Percentiles rank a stretch among this genome's conserved stretches.
phyloP scores from a whole-genome alignment of 768 basidiomycete species.

The Nevesoporus exiguus region DNA sequence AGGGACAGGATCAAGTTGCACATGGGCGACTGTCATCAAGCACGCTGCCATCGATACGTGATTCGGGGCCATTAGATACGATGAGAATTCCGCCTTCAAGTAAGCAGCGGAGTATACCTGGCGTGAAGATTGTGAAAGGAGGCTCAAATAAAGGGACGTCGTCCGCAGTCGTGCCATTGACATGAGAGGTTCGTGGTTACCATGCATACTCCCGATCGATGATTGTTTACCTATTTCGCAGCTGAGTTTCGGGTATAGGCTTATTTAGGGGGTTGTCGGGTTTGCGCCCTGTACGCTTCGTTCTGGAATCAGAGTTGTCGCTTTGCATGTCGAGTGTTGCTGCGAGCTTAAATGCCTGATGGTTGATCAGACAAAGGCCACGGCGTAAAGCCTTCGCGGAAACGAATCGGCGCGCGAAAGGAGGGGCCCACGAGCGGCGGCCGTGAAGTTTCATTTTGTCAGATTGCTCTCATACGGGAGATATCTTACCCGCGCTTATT shows the following conservation, averaged over 20 bases:
- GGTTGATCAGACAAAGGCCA: background rate
- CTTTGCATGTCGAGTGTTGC: constrained; percentile 1
- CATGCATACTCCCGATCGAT: background rate
- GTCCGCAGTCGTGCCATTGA: constrained; percentile 6
- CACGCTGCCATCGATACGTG: background rate
- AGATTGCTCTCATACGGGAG: background rate
- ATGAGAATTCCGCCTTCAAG: constrained; percentile 9
- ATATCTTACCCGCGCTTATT: background rate
- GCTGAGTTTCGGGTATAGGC: constrained; percentile 7
- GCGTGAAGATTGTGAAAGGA: constrained; percentile 31
- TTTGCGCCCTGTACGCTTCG: constrained; percentile 2
- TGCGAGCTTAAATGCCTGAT: background rate
- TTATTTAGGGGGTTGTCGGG: background rate
- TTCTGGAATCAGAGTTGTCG: constrained; percentile 1
- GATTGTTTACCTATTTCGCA: constrained; percentile 1
- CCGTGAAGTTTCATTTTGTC: background rate
- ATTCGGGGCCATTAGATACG: constrained; percentile 16
- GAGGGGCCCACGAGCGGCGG: background rate
- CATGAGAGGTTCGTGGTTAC: constrained; percentile 3
- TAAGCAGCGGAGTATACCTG: constrained; percentile 31
- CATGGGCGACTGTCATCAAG: background rate
- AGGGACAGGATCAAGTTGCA: background rate
- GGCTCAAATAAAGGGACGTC: constrained; percentile 13
- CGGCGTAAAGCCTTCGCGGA: constrained; percentile 15
- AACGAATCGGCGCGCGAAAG: constrained; percentile 15